Evolutionary conservation across 1,284 basidiomycete genomes (phyloP).

Genomic region (Kalmanozyma brasiliensis): DNA sequence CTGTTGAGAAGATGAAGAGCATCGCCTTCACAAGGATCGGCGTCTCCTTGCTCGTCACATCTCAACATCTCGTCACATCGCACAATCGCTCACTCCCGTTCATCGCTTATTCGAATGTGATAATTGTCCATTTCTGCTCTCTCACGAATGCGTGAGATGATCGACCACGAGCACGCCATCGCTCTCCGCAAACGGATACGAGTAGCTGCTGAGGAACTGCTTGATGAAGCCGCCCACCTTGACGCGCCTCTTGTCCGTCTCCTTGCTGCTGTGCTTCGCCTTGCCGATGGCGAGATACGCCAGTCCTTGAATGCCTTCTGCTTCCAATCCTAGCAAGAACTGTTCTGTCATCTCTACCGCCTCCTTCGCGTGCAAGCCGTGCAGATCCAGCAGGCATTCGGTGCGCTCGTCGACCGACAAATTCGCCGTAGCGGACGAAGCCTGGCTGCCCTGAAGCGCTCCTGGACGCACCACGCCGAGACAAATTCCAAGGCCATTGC

Average conservation of each 20-base stretch:
- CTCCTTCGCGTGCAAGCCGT: constrained; percentile 82
- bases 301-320: constrained; percentile 79
- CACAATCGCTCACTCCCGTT: too few relatives aligned
- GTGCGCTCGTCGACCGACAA: constrained; percentile 71
- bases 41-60: too few relatives aligned
- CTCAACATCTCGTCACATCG: too few relatives aligned
- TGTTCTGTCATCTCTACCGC: constrained; percentile 89
- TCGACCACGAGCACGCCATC: constrained; percentile 91
- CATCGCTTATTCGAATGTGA: too few relatives aligned
- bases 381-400: constrained; percentile 75
- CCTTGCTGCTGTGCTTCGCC: constrained; percentile 91
- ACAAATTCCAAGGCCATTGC: constrained; percentile 74
- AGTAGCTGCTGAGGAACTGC: constrained; percentile 90
- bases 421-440: constrained; percentile 69
- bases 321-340: constrained; percentile 82
- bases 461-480: constrained; percentile 55
- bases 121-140: constrained; percentile 15
- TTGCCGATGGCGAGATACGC: constrained; percentile 88
- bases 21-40: neutral
- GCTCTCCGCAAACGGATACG: constrained; percentile 84
- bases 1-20: neutral
- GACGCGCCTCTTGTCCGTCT: constrained; percentile 80
- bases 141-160: constrained; percentile 67
- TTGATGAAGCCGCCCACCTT: constrained; percentile 85
- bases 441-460: constrained; percentile 29